Evolutionary conservation across 495 filamentous ascomycete species (phyloP), one percentile per base, ranked within the genome.

Genomic region (Apiosordaria backusii): DNA sequence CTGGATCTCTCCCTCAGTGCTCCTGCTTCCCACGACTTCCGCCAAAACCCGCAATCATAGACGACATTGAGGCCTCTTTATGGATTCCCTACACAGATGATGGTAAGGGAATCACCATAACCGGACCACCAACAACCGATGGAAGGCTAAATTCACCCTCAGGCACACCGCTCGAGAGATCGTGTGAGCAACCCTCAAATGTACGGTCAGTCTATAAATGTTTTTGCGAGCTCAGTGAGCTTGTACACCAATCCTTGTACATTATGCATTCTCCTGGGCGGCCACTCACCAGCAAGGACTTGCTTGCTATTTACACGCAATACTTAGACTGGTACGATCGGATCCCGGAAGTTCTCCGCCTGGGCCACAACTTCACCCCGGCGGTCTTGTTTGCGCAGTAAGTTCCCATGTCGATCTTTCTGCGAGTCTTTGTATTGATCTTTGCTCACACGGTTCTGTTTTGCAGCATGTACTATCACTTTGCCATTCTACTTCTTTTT

Each of bases 201-300:
- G 82, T 86, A 25, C 76, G 83, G 27, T 86, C 85, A 40, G 81
- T 87, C 13, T 86, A 85, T 68, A 84, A 83, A 65, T 84, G 84
- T 53, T 87, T 88, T 64, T 87, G 85, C 69, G 84, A 86, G 65
- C 81, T 90, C 40, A 88, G 86, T 63, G 88, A 90, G 73, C 83
- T 90, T 13, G 83, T 90, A 4, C 87, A 89, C 63, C 82, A 89
- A 68, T 83, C 84, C 13, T 73, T 90, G n/a, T 87, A 85, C 67
- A 79, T 86, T 23, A 78, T 89, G 9, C 87, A 87, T 70, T 84
- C 87, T 0, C 88, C 88, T 2, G 84, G 82, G 22, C 77, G 83
- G 60, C 81, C 82, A 0, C 76, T 90, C 10, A 88, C 85, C 0
- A 85, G 83, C 67, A 80, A 80, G 62, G 82, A 84, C 22, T 72